Base-by-base conservation (phyloP, 2,329 filamentous ascomycete species). In the Chalaropsis thielavioides region DNA sequence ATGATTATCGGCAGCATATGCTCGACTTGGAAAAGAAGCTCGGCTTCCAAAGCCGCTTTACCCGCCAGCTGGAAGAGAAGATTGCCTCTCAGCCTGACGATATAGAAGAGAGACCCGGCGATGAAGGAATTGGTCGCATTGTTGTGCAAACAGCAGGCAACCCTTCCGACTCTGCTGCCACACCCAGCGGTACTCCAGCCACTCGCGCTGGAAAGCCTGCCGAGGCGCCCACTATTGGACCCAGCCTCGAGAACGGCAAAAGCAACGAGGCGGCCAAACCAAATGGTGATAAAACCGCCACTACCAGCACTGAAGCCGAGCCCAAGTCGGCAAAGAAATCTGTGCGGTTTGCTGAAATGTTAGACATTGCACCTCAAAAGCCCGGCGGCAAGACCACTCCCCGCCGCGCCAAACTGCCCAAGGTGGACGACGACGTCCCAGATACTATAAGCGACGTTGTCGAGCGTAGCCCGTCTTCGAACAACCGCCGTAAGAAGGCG, bases 1-100 rank as follows among this genome's bases (percentile, higher is more conserved):
- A 90, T 54, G 86, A 89, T 15, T 95, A 95, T 71, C 83, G 85
- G 40, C 80, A 83, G 69, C 82, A 89, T 69, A 97, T 99, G 94
- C 81, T 88, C 56, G 89, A 92, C 69, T 78, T 99, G 3, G 89
- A 96, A 74, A 80, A 86, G 72, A 87, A 85, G 68, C 80, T 96
- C 0, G 81, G 79, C n/a, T 81, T 86, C 68, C 81, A 77, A 68
- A 78, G 78, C 2, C 75, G 76, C 15, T 78, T 77, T 60, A 76
- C 74, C 73, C 56, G 67, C 24, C 17, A 65, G 66, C 77, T 76
- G 68, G 79, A 79, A 71, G 86, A 82, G 71, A 83, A 80, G 63
- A 83, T 81, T 27, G 67, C 65, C 13, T 49, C 67, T 73, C 77
- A 69, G 69, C 72, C 7, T 68, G 71, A 71, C 68, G 72, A 70